Evolutionary conservation across 1,284 basidiomycete genomes (phyloP).

Genomic region (Pyrrhoderma lamaoense): DNA sequence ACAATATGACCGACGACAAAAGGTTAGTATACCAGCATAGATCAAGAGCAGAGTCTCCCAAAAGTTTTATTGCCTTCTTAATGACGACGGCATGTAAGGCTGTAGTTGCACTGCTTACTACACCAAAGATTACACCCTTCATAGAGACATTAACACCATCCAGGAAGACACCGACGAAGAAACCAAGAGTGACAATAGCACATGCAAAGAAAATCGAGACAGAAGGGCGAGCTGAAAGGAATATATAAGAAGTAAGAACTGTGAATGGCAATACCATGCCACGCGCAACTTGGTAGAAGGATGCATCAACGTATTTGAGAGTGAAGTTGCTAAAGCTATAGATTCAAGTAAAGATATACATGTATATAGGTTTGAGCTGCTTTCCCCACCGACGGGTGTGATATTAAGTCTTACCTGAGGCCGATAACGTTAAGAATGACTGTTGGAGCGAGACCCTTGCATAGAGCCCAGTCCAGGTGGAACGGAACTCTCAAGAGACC

Average conservation of each 20-base stretch:
- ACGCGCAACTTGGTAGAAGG: slow-evolving; percentile 88
- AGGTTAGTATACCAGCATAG: slow-evolving; percentile 84
- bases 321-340: slow-evolving; percentile 83
- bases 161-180: slow-evolving; percentile 79
- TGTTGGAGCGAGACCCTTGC: slow-evolving; percentile 69
- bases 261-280: slow-evolving; percentile 84
- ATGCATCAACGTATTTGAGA: slow-evolving; percentile 85
- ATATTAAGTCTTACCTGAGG: slow-evolving; percentile 50
- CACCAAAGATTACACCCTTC: slow-evolving; percentile 66
- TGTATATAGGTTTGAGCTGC: neutral
- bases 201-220: slow-evolving; percentile 64
- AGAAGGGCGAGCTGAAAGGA: slow-evolving; percentile 68
- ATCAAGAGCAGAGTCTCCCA: slow-evolving; percentile 70
- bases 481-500: slow-evolving; percentile 58
- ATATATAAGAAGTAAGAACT: slow-evolving; percentile 66
- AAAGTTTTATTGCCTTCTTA: slow-evolving; percentile 69
- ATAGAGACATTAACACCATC: slow-evolving; percentile 56
- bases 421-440: slow-evolving; percentile 71
- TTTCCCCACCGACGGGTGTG: neutral
- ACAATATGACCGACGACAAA: slow-evolving; percentile 56
- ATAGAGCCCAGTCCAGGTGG: slow-evolving; percentile 49
- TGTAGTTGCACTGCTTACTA: slow-evolving; percentile 70
- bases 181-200: slow-evolving; percentile 70
- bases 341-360: neutral
- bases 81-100: slow-evolving; percentile 82